Evolutionary conservation across 257 asterid genomes (phyloP), one percentile per base, ranked within the genome.

Genomic region (Salvia miltiorrhiza): DNA sequence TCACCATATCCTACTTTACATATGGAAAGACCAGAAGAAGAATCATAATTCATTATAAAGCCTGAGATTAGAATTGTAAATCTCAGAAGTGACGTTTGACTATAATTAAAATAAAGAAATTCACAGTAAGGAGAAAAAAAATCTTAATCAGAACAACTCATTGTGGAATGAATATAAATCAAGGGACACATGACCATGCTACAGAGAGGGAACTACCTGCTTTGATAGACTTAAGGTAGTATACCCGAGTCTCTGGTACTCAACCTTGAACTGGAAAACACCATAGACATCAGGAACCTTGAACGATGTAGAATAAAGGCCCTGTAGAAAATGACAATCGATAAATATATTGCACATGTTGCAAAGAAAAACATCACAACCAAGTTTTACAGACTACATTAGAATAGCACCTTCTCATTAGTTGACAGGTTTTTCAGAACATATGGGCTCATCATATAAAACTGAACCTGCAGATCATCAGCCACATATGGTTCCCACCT

Each of bases 231-330:
- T 85, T 78, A 92, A 79, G 81, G 88, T 83, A 57, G 98, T 78
- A 80, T 86, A 90, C 52, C 98, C 98, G 75, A 92, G 91, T 75
- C 89, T 88, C 75, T 83, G 82, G 73, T 92, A 92, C 73, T 92
- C 97, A 57, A 92, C 87, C 86, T 92, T 90, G 83, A 92, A 92
- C 76, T 92, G 97, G 83, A 92, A 92, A 50, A 90, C 98, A 55
- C 98, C 98, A 81, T 92, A 92, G 62, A 88, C 98, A 81, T 92
- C 97, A 26, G 98, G 98, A 33, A 92, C 96, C 80, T 88, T 92
- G 87, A 92, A 85, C 39, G 96, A 83, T 28, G 98, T 78, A 76
- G 81, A 69, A 70, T 84, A 86, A 32, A 82, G 77, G 26, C 96
- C 98, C 98, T 92, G 85, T 16, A 73, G 67, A 53, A 45, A 79